Evolutionary conservation across 1,284 basidiomycete genomes (phyloP).

Genomic region (Irpex sp.): DNA sequence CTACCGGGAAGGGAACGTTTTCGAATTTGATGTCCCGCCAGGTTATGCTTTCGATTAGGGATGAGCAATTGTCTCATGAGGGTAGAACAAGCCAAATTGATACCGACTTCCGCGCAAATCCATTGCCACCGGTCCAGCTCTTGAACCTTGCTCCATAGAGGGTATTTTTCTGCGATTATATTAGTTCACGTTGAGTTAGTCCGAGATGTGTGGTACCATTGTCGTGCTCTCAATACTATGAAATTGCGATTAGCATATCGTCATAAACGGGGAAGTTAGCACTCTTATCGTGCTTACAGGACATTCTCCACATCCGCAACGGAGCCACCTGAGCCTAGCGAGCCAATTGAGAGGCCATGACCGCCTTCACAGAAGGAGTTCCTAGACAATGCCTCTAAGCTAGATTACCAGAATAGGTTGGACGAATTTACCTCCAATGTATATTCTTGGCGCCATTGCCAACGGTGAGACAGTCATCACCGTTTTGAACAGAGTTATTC

Average conservation of each 20-base stretch:
- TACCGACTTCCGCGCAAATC: conserved; percentile 50
- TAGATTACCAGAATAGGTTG: not conserved
- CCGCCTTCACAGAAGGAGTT: conserved; percentile 48
- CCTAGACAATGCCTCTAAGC: not conserved
- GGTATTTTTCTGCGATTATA: conserved; percentile 37
- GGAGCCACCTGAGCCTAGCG: conserved; percentile 46
- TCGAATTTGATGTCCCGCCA: conserved; percentile 54
- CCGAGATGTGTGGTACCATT: conserved; percentile 35
- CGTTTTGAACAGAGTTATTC: conserved; percentile 53
- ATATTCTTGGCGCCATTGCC: conserved; percentile 56
- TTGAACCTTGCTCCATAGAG: conserved; percentile 65
- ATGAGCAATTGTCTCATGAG: not conserved
- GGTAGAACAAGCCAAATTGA: not conserved
- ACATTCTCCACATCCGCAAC: conserved; percentile 54
- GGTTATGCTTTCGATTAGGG: conserved; percentile 38
- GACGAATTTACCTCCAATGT: conserved; percentile 39
- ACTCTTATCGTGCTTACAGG: conserved; percentile 34
- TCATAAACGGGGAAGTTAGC: not conserved
- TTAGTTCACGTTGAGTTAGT: not conserved
- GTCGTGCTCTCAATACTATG: conserved; percentile 50
- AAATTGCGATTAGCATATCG: not conserved
- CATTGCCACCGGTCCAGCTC: conserved; percentile 64
- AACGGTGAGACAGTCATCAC: conserved; percentile 61
- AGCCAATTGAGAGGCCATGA: conserved; percentile 61
- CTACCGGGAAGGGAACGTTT: conserved; percentile 53